Base-by-base conservation (phyloP, 371 early-diverging fungal species). In the Apophysomyces ossiformis region DNA sequence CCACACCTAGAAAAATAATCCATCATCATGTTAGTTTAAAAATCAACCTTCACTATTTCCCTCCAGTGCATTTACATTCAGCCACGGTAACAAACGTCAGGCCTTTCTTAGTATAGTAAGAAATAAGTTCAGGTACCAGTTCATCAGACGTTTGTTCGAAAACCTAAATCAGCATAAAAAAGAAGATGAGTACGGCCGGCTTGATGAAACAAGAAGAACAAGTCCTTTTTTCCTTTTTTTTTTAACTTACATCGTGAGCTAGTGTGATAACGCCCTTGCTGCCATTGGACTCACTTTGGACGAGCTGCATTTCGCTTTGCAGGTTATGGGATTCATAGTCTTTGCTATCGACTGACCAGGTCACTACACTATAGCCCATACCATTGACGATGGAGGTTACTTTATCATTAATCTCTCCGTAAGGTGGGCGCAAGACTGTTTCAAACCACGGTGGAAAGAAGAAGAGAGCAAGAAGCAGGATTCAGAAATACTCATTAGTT, bases 61-160 rank as follows among this genome's bases (percentile, higher is more conserved):
- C 32, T 26, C 32, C 2, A 26, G 3, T 26, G 32, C 32, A 26
- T 65, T 64, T 71, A 70, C 86, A 86, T 61, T 83, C 78, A 58
- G 81, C 84, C 44, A 84, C 80, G 9, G 83, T 84, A 37, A 75
- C 72, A 65, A 86, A 84, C 35, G 71, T 66, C 61, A 75, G 81
- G 4, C 81, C 82, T 67, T 73, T 71, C 7, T 37, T 57, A 45
- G 58, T 58, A 21, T 74, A 67, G 15, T 71, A 70, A 1, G 70
- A 59, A 37, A 83, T 81, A 26, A 84, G 58, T 32, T 38, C 57
- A 2, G 56, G 68, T 16, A 77, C 69, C 44, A 83, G 66, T 45
- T 72, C 57, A 18, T 67, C 67, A 7, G 78, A 78, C 1, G 83
- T 80, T 67, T 79, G 81, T 63, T 73, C 54, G 64, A 77, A 78